Base-by-base conservation (phyloP, 2,329 filamentous ascomycete species). In the Aspergillaceae sp. region DNA sequence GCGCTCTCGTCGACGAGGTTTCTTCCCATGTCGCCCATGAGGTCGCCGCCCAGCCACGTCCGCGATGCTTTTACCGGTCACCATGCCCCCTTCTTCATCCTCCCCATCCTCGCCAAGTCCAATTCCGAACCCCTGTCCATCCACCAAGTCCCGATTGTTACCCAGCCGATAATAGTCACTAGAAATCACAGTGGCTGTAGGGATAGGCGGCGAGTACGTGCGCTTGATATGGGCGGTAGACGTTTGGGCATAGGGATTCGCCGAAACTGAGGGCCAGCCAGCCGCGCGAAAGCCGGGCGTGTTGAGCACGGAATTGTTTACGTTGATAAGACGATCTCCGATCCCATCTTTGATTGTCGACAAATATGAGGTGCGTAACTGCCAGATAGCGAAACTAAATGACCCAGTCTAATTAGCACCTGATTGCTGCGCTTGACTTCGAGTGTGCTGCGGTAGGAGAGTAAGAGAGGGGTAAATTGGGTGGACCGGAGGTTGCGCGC, bases 161-260 rank as follows among this genome's bases (percentile, higher is more conserved):
- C 67, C 60, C 7, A 77, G 71, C 45, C 78, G 74, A 57, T 83
- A 83, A 61, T 83, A 83, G 52, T 83, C 79, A 27, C 75, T 77
- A 35, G 76, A 75, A 50, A 81, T 72, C 3, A 78, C 76, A 2
- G 67, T 60, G 1, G 66, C 66, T 4, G 80, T 82, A 30, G 80
- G 80, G 30, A 84, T 84, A 1, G 80, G 80, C 30, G 80, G 80
- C 7, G 80, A 83, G 62, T 83, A 82, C 19, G 80, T 81, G 51
- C 80, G 74, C 61, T 79, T 81, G 58, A 79, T 73, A 48, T 79
- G 75, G 27, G 74, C 69, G 28, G 71, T 68, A 49, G 79, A 76
- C 44, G 50, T 58, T 49, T 60, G 58, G 29, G 58, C 49, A 45
- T 57, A 56, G 64, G 69, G 52, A 44, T 59, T 65, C 30, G 61